Evolutionary conservation across 2,329 filamentous ascomycete genomes (phyloP).

Genomic region (Fonsecaea erecta): DNA sequence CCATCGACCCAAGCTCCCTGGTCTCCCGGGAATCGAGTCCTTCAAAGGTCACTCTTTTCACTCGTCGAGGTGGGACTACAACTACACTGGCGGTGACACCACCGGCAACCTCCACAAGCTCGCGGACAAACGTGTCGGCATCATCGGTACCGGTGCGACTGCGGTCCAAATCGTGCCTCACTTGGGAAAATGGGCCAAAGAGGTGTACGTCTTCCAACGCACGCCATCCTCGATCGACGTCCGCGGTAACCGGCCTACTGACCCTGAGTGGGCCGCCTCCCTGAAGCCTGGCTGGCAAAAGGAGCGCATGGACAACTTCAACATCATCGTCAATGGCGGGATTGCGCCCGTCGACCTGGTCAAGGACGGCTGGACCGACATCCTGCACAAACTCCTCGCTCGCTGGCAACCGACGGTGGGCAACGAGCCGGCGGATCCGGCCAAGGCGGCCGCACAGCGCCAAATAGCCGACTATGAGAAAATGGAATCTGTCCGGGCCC

Average conservation of each 20-base stretch:
- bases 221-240: slow-evolving; percentile 43
- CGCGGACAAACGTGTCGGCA: slow-evolving; percentile 39
- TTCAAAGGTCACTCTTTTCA: slow-evolving; percentile 52
- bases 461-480: slow-evolving; percentile 33
- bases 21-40: slow-evolving; percentile 37
- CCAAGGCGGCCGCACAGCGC: slow-evolving; percentile 19
- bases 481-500: slow-evolving; percentile 44
- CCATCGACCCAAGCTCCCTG: slow-evolving; percentile 31
- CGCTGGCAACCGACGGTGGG: background rate
- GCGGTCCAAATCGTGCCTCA: slow-evolving; percentile 50
- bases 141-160: slow-evolving; percentile 48
- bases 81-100: slow-evolving; percentile 45
- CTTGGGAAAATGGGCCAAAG: slow-evolving; percentile 33
- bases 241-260: slow-evolving; percentile 31
- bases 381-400: slow-evolving; percentile 25
- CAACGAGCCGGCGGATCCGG: slow-evolving; percentile 10
- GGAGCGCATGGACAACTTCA: slow-evolving; percentile 40
- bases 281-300: slow-evolving; percentile 39
- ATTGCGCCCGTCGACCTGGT: slow-evolving; percentile 37
- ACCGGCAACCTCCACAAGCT: slow-evolving; percentile 21
- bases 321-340: slow-evolving; percentile 36
- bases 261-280: slow-evolving; percentile 21
- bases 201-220: slow-evolving; percentile 46
- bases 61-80: slow-evolving; percentile 52
- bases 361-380: slow-evolving; percentile 40